phyloP scores from a whole-genome alignment of 352 stramenopile genomes.

The Elongisporangium prolatum region DNA sequence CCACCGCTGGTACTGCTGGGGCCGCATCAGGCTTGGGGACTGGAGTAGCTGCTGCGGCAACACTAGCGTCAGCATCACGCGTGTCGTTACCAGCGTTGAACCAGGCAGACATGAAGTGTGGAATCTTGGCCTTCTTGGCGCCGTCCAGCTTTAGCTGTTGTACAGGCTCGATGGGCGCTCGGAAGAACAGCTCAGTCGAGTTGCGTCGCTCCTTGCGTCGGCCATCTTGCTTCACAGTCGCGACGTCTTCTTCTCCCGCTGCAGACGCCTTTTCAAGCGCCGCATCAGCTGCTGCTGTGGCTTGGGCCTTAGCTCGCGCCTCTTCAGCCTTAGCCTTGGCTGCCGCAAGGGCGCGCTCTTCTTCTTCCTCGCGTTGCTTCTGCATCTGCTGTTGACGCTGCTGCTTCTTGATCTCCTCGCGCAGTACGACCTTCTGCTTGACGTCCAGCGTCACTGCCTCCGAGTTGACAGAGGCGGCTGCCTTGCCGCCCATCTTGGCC shows the following conservation, averaged over 20 bases:
- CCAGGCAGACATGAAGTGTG: slow-evolving; percentile 63
- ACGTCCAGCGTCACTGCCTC: slow-evolving; percentile 51
- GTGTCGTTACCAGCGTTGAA: slow-evolving; percentile 51
- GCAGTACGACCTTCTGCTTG: slow-evolving; percentile 47
- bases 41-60: slow-evolving; percentile 16
- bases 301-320: slow-evolving; percentile 9
- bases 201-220: slow-evolving; percentile 31
- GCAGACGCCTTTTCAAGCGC: not conserved
- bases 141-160: slow-evolving; percentile 62
- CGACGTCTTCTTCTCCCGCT: slow-evolving; percentile 25
- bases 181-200: slow-evolving; percentile 42
- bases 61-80: slow-evolving; percentile 13
- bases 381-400: slow-evolving; percentile 15
- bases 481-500: slow-evolving; percentile 4
- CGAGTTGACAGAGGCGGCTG: slow-evolving; percentile 28
- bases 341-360: slow-evolving; percentile 5
- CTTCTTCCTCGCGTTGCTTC: slow-evolving; percentile 16
- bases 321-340: slow-evolving; percentile 27
- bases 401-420: slow-evolving; percentile 41
- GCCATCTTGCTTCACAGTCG: slow-evolving; percentile 41
- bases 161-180: slow-evolving; percentile 41
- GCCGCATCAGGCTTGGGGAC: slow-evolving; percentile 16
- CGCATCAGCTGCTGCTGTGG: slow-evolving; percentile 9
- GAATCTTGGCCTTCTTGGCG: slow-evolving; percentile 71
- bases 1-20: slow-evolving; percentile 17